These are phyloP conservation scores for Fusarium sterilihyphosum DNA, from an alignment of 2,329 filamentous ascomycete genomes.

Conservation along the genomic window DNA sequence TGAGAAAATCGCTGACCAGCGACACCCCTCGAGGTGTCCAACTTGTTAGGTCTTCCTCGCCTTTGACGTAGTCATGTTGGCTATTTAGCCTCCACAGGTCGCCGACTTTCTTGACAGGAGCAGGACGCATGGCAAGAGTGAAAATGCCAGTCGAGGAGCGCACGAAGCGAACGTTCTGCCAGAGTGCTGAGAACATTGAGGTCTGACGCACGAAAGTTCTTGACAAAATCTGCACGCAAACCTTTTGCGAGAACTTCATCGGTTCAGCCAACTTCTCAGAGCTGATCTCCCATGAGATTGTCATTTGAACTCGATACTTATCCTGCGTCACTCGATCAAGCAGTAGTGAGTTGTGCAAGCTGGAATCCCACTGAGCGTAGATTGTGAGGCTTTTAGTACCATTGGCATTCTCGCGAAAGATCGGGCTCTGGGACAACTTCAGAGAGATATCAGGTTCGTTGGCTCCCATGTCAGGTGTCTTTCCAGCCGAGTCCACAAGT, in stretches of 20 bases:
- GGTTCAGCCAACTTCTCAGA: constrained; percentile 87
- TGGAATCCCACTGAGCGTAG: constrained; percentile 96
- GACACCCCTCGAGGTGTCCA: constrained; percentile 94
- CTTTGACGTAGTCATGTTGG: constrained; percentile 93
- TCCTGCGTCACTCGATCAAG: constrained; percentile 95
- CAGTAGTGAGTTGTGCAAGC: constrained; percentile 88
- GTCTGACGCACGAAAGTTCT: constrained; percentile 86
- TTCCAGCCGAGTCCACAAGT: constrained; percentile 85
- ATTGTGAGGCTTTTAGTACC: constrained; percentile 89
- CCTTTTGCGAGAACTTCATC: constrained; percentile 84
- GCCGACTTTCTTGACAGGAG: constrained; percentile 88
- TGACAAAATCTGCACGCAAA: constrained; percentile 85
- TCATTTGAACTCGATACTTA: constrained; percentile 89
- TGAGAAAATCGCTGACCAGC: constrained; percentile 87
- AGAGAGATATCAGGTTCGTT: constrained; percentile 79
- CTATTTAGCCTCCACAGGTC: constrained; percentile 98
- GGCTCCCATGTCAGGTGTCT: constrained; percentile 80
- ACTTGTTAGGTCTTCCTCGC: constrained; percentile 83
- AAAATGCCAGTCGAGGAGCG: constrained; percentile 89
- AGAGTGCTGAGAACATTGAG: constrained; percentile 87
- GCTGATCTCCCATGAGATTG: constrained; percentile 84
- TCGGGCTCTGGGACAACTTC: constrained; percentile 79
- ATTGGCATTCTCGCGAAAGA: constrained; percentile 86
- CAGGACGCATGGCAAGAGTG: constrained; percentile 84
- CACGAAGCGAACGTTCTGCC: constrained; percentile 85